A percentile compares a stretch with the other conserved stretches of the same genome.
Conservation (phyloP, 305 asterid genomes). For the Fraxinus latifolia region DNA sequence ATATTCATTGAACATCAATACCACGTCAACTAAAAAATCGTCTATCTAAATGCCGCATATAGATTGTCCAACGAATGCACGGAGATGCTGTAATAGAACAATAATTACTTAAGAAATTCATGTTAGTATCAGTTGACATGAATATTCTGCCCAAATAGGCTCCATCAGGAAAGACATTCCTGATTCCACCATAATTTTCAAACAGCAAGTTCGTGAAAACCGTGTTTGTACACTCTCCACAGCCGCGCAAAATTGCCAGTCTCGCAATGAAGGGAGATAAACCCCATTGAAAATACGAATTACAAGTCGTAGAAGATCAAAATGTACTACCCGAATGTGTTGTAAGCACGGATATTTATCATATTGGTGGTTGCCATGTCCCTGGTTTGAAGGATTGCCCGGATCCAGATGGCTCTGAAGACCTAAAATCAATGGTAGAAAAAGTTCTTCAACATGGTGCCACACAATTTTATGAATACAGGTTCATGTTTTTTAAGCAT, state of each 20-base stretch:
- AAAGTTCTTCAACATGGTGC: background rate
- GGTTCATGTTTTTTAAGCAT: background rate
- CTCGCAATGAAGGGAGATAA: background rate
- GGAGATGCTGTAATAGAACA: background rate
- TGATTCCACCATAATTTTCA: background rate
- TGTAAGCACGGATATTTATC: constrained; percentile 22
- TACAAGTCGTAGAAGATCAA: background rate
- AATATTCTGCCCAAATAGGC: background rate
- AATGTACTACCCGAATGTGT: constrained; percentile 8
- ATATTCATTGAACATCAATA: background rate
- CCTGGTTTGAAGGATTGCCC: constrained; percentile 88
- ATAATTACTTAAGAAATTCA: background rate
- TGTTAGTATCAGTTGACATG: background rate
- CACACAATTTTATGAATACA: background rate
- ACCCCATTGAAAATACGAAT: background rate
- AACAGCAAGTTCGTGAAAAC: background rate
- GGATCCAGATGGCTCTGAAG: constrained; percentile 80
- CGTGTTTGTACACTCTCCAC: background rate
- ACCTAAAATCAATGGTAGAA: constrained; percentile 40
- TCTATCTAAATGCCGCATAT: background rate
- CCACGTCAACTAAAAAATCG: background rate
- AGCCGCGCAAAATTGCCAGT: background rate
- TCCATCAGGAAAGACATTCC: background rate
- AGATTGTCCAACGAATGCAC: background rate
- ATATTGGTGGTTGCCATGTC: constrained; percentile 87